Evolutionary conservation across 2,329 filamentous ascomycete genomes (phyloP).

Genomic region (Drechslerella coelobrocha): DNA sequence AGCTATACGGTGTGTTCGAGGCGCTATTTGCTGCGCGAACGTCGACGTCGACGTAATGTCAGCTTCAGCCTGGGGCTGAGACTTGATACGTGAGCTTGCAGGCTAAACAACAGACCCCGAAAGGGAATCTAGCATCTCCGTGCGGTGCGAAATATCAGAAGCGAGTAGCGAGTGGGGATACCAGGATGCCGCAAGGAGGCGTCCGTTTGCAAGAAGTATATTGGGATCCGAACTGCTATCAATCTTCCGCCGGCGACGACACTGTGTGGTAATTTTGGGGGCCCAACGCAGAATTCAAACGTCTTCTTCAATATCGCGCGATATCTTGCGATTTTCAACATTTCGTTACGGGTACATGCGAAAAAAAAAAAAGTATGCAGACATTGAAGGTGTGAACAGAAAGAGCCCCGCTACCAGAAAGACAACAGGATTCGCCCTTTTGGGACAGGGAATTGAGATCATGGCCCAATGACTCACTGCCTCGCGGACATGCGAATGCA

Average conservation of each 20-base stretch:
- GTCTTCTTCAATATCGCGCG: not conserved
- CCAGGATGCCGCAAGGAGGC: not conserved
- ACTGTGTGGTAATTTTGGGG: slow-evolving; percentile 42
- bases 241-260: not conserved
- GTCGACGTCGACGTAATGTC: too few species aligned
- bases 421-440: not conserved
- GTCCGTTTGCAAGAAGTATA: slow-evolving; percentile 1
- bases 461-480: slow-evolving; percentile 35
- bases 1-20: too few species aligned
- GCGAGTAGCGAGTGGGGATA: not conserved
- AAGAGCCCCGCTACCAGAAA: too few species aligned
- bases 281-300: slow-evolving; percentile 24
- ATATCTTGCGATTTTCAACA: not conserved
- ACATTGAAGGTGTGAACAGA: too few species aligned
- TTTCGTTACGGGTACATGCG: too few species aligned
- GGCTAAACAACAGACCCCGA: too few species aligned
- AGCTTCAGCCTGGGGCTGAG: too few species aligned
- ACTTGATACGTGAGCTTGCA: too few species aligned
- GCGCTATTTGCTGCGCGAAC: too few species aligned
- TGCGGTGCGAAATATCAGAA: not conserved
- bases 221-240: slow-evolving; percentile 42
- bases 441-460: not conserved
- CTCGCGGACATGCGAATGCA: slow-evolving; percentile 11
- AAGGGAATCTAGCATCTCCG: too few species aligned
- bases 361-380: too few species aligned